Percentiles rank a stretch among this genome's conserved stretches.
Conservation (phyloP, 225 moss, liverwort and hornwort genomes). For the Takakia lepidozioides region DNA sequence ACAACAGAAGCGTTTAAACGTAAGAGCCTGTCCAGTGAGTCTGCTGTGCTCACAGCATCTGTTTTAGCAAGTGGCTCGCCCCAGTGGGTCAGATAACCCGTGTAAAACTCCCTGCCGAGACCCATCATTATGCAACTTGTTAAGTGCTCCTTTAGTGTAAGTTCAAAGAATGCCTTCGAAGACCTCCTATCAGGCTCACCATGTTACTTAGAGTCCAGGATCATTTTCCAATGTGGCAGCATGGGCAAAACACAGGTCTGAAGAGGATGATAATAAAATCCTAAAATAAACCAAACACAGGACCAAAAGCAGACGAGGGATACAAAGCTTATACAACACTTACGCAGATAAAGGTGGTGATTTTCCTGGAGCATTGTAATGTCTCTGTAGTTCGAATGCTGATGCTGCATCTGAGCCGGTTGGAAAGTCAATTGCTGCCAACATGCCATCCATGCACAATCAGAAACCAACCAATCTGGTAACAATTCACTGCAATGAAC, state of each 20-base stretch:
- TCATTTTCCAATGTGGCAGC: too few species aligned
- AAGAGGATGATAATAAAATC: too few species aligned
- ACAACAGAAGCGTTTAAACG: slow-evolving; percentile 70
- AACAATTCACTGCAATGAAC: too few species aligned
- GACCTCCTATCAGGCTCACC: too few species aligned
- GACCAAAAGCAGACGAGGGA: too few species aligned
- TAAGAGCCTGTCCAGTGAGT: slow-evolving; percentile 54
- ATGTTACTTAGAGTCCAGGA: too few species aligned
- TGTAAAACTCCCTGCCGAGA: slow-evolving; percentile 73
- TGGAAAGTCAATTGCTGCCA: slow-evolving; percentile 73
- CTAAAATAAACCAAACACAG: too few species aligned
- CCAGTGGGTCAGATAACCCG: slow-evolving; percentile 89
- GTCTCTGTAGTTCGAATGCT: slow-evolving; percentile 67
- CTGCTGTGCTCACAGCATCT: slow-evolving; percentile 42
- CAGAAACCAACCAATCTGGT: not conserved
- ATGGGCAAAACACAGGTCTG: too few species aligned
- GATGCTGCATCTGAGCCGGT: slow-evolving; percentile 59
- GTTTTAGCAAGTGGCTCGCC: slow-evolving; percentile 60
- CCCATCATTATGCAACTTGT: not conserved
- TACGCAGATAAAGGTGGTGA: slow-evolving; percentile 67
- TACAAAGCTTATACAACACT: too few species aligned
- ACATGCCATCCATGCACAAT: not conserved
- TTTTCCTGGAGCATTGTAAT: slow-evolving; percentile 48
- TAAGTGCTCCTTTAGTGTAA: too few species aligned
- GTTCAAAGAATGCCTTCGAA: too few species aligned